Evolutionary conservation across 768 basidiomycete genomes (phyloP).

Genomic region (Tephrocybe sp.): DNA sequence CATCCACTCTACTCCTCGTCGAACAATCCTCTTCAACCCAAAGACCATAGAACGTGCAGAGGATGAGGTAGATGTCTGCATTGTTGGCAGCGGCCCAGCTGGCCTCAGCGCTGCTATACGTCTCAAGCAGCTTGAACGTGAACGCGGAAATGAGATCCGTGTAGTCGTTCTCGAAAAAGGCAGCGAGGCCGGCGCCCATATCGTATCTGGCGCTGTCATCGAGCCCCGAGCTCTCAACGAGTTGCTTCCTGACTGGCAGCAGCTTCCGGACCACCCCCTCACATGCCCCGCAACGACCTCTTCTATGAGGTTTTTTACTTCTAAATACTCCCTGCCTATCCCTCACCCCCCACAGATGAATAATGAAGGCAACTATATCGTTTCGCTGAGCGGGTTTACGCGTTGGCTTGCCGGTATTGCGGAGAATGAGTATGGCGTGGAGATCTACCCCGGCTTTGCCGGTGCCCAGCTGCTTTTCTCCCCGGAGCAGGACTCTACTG

Average conservation of each 20-base stretch:
- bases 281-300: constrained; percentile 77
- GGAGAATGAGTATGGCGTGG: constrained; percentile 78
- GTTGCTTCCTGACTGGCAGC: constrained; percentile 83
- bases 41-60: constrained; percentile 73
- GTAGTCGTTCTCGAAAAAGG: constrained; percentile 98
- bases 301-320: constrained; percentile 84
- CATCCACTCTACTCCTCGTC: constrained; percentile 11
- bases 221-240: constrained; percentile 92
- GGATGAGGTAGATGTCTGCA: constrained; percentile 95
- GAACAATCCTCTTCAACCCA: constrained; percentile 45
- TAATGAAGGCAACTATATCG: constrained; percentile 90
- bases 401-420: constrained; percentile 89
- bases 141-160: constrained; percentile 76
- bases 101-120: constrained; percentile 96
- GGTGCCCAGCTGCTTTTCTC: constrained; percentile 82
- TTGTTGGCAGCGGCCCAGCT: constrained; percentile 95
- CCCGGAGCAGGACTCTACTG: constrained; percentile 43
- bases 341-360: constrained; percentile 98
- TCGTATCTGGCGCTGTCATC: constrained; percentile 93
- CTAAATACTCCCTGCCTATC: constrained; percentile 67
- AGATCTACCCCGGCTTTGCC: constrained; percentile 96
- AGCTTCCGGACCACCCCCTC: constrained; percentile 67
- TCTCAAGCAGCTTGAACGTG: constrained; percentile 87
- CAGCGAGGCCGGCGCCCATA: constrained; percentile 89
- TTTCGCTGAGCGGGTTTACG: constrained; percentile 85